These are phyloP conservation scores for Fusarium gaditjirri DNA, from an alignment of 2,329 filamentous ascomycete species.

Conservation along the genomic window DNA sequence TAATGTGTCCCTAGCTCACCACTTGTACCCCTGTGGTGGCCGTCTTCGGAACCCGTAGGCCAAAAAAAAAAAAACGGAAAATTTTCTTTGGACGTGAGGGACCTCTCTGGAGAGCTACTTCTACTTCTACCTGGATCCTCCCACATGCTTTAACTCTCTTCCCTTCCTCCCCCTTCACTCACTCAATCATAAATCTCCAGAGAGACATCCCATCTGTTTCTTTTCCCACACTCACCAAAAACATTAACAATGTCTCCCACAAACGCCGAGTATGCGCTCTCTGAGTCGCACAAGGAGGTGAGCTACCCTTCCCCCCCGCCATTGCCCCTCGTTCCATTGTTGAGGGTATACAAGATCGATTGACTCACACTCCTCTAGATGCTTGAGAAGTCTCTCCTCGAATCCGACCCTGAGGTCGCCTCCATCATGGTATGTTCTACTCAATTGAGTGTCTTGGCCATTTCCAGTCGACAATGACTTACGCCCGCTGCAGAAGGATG, in stretches of 20 bases:
- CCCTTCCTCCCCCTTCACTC: constrained; percentile 17
- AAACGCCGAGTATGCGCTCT: constrained; percentile 62
- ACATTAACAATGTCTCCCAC: constrained; percentile 53
- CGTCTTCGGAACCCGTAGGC: constrained; percentile 36
- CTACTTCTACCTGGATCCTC: constrained; percentile 32
- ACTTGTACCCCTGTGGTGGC: constrained; percentile 15
- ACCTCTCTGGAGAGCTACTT: constrained; percentile 23
- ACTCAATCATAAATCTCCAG: constrained; percentile 12
- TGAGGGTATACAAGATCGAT: constrained; percentile 5
- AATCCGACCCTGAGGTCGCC: constrained; percentile 93
- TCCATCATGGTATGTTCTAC: constrained; percentile 84
- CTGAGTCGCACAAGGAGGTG: constrained; percentile 66
- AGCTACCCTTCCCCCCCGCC: constrained; percentile 41
- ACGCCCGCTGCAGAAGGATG: constrained; percentile 73
- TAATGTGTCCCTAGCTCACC: constrained; percentile 12
- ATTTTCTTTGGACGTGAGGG: constrained; percentile 27
- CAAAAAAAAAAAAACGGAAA: constrained; percentile 21
- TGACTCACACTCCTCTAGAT: constrained; percentile 65
- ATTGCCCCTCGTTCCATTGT: constrained; percentile 35
- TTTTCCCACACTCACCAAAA: constrained; percentile 18
- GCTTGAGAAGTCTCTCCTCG: constrained; percentile 93
- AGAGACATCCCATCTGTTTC: constrained; percentile 22
- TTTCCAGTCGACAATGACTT: constrained; percentile 36
- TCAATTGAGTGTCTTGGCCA: constrained; percentile 1
- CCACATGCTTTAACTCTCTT: constrained; percentile 27